A percentile compares a stretch with the other conserved stretches of the same genome.
These are phyloP conservation scores for Komagataella mondaviorum DNA, from an alignment of 805 yeast genomes.

Conservation along the genomic window DNA sequence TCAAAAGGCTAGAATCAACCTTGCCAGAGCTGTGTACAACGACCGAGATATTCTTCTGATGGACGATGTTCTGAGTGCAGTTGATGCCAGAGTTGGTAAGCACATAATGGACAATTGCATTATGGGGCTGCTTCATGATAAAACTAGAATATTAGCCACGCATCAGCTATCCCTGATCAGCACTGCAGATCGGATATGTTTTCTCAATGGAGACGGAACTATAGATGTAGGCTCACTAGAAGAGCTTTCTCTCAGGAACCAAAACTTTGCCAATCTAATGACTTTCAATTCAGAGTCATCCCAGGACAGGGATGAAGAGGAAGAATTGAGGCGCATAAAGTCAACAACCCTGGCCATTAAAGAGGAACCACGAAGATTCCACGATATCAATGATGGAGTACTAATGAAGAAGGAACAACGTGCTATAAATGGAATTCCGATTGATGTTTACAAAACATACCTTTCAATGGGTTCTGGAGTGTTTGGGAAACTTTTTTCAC, in stretches of 20 bases:
- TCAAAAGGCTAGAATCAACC: conserved; percentile 47
- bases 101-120: conserved; percentile 48
- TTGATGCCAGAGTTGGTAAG: conserved; percentile 57
- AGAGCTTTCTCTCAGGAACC: conserved; percentile 30
- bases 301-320: conserved; percentile 7
- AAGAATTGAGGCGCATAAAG: not conserved
- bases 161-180: conserved; percentile 68
- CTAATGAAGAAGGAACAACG: conserved; percentile 37
- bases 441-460: conserved; percentile 36
- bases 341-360: conserved; percentile 6
- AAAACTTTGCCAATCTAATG: conserved; percentile 24
- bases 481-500: conserved; percentile 17
- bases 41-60: conserved; percentile 42
- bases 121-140: conserved; percentile 36
- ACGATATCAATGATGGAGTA: conserved; percentile 15
- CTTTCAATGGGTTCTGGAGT: conserved; percentile 42
- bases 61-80: conserved; percentile 61
- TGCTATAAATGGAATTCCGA: conserved; percentile 40
- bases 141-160: conserved; percentile 70
- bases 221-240: conserved; percentile 47
- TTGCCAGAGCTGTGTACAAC: conserved; percentile 60
- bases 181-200: conserved; percentile 57
- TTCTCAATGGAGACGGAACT: conserved; percentile 51
- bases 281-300: conserved; percentile 18
- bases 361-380: conserved; percentile 6